Conservation (phyloP, 2,329 filamentous ascomycete genomes). For the Cordyceps pruinosa region DNA sequence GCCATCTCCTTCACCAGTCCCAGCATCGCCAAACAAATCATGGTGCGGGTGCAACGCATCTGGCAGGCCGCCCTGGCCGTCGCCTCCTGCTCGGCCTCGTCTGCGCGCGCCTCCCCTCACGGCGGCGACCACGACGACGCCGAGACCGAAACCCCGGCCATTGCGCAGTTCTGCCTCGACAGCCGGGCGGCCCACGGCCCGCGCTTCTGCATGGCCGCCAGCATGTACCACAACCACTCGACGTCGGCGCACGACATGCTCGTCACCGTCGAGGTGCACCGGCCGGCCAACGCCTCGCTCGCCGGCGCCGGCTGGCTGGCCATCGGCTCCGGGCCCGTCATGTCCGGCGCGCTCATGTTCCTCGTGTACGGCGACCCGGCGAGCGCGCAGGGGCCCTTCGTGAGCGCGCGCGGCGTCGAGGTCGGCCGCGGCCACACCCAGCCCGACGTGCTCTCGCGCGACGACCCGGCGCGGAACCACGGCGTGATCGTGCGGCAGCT, state of each 20-base stretch:
- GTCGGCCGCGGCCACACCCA: neutral
- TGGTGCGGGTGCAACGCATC: neutral
- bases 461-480: neutral
- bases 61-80: neutral
- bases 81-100: neutral
- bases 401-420: constrained; percentile 11
- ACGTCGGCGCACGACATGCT: constrained; percentile 12
- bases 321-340: constrained; percentile 10
- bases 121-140: neutral
- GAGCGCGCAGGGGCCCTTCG: neutral
- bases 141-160: neutral
- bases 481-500: constrained; percentile 9
- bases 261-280: constrained; percentile 7
- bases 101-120: neutral
- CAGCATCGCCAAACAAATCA: neutral
- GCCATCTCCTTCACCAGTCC: neutral
- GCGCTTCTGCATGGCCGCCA: constrained; percentile 9
- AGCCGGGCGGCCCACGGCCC: neutral
- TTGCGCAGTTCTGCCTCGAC: constrained; percentile 11
- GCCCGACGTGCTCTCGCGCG: neutral
- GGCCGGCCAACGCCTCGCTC: neutral
- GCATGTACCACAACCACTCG: constrained; percentile 13
- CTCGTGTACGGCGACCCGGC: constrained; percentile 12
- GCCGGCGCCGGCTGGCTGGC: constrained; percentile 10
- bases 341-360: constrained; percentile 13